These are phyloP conservation scores for Pestalotiopsis sp. DNA, from an alignment of 2,329 filamentous ascomycete genomes.

Conservation along the genomic window DNA sequence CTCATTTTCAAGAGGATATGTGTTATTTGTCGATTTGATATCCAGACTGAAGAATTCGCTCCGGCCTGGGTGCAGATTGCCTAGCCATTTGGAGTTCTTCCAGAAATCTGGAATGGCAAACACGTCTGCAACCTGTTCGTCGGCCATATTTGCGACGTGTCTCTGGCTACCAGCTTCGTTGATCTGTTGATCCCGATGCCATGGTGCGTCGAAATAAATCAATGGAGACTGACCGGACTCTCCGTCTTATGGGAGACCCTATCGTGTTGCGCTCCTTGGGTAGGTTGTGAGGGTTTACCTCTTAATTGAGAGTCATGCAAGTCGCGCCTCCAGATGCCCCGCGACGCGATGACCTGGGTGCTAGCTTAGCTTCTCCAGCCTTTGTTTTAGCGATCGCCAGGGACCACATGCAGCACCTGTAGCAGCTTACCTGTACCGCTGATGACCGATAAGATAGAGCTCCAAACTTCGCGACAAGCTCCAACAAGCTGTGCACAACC, in stretches of 20 bases:
- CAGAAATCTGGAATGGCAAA: conserved; percentile 68
- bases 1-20: conserved; percentile 11
- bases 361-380: not conserved
- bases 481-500: not conserved
- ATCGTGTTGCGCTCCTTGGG: not conserved
- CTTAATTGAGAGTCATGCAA: not conserved
- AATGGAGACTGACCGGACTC: not conserved
- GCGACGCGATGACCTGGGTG: not conserved
- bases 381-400: conserved; percentile 4
- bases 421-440: not conserved
- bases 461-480: not conserved
- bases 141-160: conserved; percentile 33
- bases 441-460: not conserved
- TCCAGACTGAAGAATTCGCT: conserved; percentile 48
- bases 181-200: not conserved
- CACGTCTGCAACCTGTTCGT: conserved; percentile 52
- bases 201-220: not conserved
- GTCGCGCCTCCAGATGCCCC: not conserved
- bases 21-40: conserved; percentile 30
- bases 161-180: not conserved
- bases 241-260: not conserved
- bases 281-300: not conserved
- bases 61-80: conserved; percentile 28
- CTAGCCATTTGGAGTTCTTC: conserved; percentile 54
- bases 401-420: not conserved